Evolutionary conservation across 2,329 filamentous ascomycete species (phyloP), one percentile per base, ranked within the genome.

Genomic region (Dothiorella sarmentorum): DNA sequence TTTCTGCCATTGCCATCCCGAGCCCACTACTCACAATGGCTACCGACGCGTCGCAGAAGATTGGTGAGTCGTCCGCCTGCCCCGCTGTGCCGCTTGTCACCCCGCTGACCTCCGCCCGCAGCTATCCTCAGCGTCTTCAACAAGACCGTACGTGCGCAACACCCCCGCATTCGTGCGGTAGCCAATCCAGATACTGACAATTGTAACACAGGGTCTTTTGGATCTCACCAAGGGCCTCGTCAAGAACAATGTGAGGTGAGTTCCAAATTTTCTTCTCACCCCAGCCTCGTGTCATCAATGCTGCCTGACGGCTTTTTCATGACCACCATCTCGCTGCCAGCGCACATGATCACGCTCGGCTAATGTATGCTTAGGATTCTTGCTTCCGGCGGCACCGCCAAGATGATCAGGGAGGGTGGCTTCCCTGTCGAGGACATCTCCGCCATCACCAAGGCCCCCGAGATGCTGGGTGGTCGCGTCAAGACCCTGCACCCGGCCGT

Each of bases 371-470:
- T 20, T 24, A 68, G 72, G 66, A 87, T 99, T 65, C 83, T 99
- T 60, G 94, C 94, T 57, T 97, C 93, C 60, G 94, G 94, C 61
- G 94, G 94, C 68, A 99, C 94, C 47, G 88, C 94, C 65, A 94
- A 88, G 78, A 89, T 97, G 89, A 96, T 97, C 69, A 87, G 94
- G 71, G 94, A 99, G 75, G 94, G 91, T 67, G 91, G 91, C 47
- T 95, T 99, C 76, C 86, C 90, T 44, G 94, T 99, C 63, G 92
- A 97, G 89, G 94, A 99, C 79, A 90, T 99, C 68, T 97, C 93
- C 53, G 91, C 91, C 75, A 97, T 99, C 76, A 99, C 94, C 38
- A 80, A 81, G 62, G 92, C 94, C 11, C 94, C 94, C 58, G 94
- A 99, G 80, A 97, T 99, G 91, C 87, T 97, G 51, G 89, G 87